Base-by-base conservation (phyloP, 2,329 filamentous ascomycete genomes). In the Phialemonium atrogriseum region DNA sequence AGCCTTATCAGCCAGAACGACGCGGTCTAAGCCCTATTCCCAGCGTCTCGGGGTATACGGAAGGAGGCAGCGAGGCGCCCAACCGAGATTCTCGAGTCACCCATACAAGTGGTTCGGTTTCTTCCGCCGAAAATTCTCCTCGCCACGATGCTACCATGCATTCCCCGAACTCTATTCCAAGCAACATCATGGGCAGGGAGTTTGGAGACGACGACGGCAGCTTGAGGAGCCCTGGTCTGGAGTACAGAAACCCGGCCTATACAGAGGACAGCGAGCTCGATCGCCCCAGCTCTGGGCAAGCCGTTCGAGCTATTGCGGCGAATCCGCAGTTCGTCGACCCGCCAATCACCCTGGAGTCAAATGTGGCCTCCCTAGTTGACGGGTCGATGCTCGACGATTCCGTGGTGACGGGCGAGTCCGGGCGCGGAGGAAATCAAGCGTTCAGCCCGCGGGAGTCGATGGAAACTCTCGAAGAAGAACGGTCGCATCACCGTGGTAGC, bases 11-110 rank as follows among this genome's bases (percentile, higher is more conserved):
- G 45, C 69, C 76, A 9, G 75, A 81, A 43, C 70, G 75, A 32
- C 80, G 84, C 24, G 80, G 78, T 9, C 60, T 93, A 29, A 95
- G 88, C 50, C 89, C 89, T 1, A 88, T 94, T 37, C 88, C 91
- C 44, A 95, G 88, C 47, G 84, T 94, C 11, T 89, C 86, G 9
- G 91, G 88, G 40, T 89, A 87, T 47, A 80, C 76, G 4, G 78
- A 87, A 46, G 75, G 77, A 27, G 76, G 76, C 32, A 78, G 67
- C 46, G 70, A 78, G 39, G 60, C 62, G 20, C 58, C 59, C 18
- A 73, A 71, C 45, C 72, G 72, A 29, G 69, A 79, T 36, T 74
- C 76, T 2, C 59, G 66, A 35, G 59, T 70, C 19, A 68, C 68
- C 26, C 66, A 64, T 10, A 54, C 58, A 3, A 62, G 60, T 13